Evolutionary conservation across 352 stramenopile genomes (phyloP).

Genomic region (Phytophthora tentaculata): DNA sequence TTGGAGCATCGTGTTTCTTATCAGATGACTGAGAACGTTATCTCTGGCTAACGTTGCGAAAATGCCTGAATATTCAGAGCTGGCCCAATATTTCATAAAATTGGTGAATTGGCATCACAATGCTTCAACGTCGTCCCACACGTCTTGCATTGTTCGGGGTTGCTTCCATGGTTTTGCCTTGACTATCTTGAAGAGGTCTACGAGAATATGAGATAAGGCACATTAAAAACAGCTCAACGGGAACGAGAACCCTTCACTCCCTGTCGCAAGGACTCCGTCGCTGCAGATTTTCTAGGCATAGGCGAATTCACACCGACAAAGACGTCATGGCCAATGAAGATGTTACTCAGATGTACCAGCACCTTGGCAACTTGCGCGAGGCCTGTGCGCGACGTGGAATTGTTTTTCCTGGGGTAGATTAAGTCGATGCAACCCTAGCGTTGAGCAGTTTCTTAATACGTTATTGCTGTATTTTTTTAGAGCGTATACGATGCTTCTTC

Average conservation of each 20-base stretch:
- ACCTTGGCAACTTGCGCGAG: constrained; percentile 14
- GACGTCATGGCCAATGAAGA: constrained; percentile 11
- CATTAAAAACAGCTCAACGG: constrained; percentile 4
- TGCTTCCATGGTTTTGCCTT: not conserved
- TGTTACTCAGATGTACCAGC: constrained; percentile 7
- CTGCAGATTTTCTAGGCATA: not conserved
- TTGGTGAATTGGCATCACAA: too few species aligned
- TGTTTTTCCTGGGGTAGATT: constrained; percentile 18
- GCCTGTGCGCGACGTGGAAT: constrained; percentile 13
- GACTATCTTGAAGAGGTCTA: not conserved
- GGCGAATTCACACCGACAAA: not conserved
- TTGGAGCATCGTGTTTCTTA: too few species aligned
- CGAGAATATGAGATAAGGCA: constrained; percentile 8
- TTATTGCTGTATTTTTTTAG: not conserved
- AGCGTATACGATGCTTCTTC: constrained; percentile 11
- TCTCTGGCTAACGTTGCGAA: too few species aligned
- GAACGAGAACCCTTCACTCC: constrained; percentile 3
- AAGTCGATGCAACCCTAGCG: too few species aligned
- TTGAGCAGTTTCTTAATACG: not conserved
- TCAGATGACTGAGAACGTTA: too few species aligned
- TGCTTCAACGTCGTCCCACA: too few species aligned
- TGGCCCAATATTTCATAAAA: too few species aligned
- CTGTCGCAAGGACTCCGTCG: constrained; percentile 14
- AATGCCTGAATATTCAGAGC: too few species aligned
- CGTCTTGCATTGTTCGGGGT: constrained; percentile 9